Percentiles rank a stretch among this genome's conserved stretches.
phyloP scores from a whole-genome alignment of 306 rosid genomes.

The Oxytropis ochrocephala region DNA sequence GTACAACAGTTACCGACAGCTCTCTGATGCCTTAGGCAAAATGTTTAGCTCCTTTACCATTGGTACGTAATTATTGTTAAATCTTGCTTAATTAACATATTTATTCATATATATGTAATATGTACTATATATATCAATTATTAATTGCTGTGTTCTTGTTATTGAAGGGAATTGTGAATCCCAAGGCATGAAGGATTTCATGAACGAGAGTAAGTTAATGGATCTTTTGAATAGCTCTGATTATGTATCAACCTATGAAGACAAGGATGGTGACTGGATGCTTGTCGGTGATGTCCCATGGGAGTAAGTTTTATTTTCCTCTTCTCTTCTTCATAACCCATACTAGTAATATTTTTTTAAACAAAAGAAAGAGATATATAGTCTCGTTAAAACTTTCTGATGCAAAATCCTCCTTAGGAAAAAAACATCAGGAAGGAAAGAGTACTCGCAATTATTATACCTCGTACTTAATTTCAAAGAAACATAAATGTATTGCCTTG shows the following conservation, averaged over 20 bases:
- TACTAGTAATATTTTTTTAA: too few species aligned
- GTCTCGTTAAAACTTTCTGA: too few species aligned
- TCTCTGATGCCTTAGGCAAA: slow-evolving; percentile 72
- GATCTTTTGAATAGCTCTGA: slow-evolving; percentile 73
- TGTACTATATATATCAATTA: not conserved
- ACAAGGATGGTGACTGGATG: slow-evolving; percentile 98
- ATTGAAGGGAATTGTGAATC: slow-evolving; percentile 64
- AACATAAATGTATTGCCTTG: not conserved
- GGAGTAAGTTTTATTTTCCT: slow-evolving; percentile 45
- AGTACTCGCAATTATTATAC: too few species aligned
- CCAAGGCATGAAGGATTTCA: slow-evolving; percentile 78
- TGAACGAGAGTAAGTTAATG: slow-evolving; percentile 89
- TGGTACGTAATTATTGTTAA: slow-evolving; percentile 6
- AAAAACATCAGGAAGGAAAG: too few species aligned
- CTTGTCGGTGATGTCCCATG: slow-evolving; percentile 96
- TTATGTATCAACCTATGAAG: slow-evolving; percentile 85
- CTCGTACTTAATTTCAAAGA: too few species aligned
- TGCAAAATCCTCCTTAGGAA: too few species aligned
- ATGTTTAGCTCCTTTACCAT: slow-evolving; percentile 83
- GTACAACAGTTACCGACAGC: slow-evolving; percentile 59
- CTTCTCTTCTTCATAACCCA: not conserved
- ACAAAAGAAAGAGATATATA: too few species aligned
- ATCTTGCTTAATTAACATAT: too few species aligned
- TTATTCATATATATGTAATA: not conserved
- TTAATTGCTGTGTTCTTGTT: not conserved